Evolutionary conservation across 2,329 filamentous ascomycete genomes (phyloP).

Genomic region (Aureobasidium uvarum): DNA sequence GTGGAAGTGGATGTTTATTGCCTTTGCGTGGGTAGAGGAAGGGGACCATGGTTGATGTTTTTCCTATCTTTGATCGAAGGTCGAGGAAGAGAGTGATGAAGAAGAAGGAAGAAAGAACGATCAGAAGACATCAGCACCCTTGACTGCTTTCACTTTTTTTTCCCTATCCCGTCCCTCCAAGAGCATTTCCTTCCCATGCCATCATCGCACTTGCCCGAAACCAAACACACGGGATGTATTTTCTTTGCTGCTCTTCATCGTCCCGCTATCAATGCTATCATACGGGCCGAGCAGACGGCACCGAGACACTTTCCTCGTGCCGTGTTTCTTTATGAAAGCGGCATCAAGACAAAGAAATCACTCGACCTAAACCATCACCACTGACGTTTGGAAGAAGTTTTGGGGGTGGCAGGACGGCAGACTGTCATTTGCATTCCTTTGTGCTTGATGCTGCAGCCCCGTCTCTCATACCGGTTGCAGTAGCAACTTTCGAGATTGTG

Average conservation of each 20-base stretch:
- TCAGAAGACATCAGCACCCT: not conserved
- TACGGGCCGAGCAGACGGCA: not conserved
- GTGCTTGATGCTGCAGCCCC: not conserved
- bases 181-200: not conserved
- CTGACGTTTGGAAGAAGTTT: not conserved
- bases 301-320: not conserved
- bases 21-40: slow-evolving; percentile 13
- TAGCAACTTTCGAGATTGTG: not conserved
- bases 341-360: slow-evolving; percentile 10
- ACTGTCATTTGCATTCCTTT: slow-evolving; percentile 12
- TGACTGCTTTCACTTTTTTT: not conserved
- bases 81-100: not conserved
- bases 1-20: not conserved
- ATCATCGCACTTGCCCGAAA: not conserved
- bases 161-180: too few relatives aligned
- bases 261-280: not conserved
- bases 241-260: not conserved
- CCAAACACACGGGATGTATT: not conserved
- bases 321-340: slow-evolving; percentile 6
- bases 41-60: not conserved
- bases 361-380: not conserved
- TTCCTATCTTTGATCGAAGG: not conserved
- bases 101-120: not conserved
- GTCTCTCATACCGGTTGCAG: slow-evolving; percentile 9
- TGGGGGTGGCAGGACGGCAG: not conserved